Base-by-base conservation (phyloP, 2,329 filamentous ascomycete genomes). In the Aspergillus glaucus region DNA sequence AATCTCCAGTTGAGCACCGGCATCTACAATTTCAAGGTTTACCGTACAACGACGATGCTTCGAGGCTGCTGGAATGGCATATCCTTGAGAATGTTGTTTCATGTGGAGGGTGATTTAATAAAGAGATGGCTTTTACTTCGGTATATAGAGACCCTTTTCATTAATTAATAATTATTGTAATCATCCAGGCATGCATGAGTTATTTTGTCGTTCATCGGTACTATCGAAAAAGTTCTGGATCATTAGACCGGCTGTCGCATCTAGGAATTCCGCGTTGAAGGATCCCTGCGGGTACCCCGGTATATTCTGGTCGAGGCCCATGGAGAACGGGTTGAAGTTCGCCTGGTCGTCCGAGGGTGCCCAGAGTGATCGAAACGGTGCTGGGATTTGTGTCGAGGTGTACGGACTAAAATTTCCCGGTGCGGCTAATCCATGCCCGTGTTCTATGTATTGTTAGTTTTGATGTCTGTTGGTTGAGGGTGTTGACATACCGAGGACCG, bases 21-120 rank as follows among this genome's bases (percentile, higher is more conserved):
- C 7, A 56, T 56, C 9, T 68, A 68, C 45, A 55, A 66, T 36
- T 67, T 71, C 51, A 54, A 64, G 17, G 59, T 63, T 1, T 66
- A 67, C 49, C 66, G 70, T 5, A 50, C 61, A 14, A 61, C 67
- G 12, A 67, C 64, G 2, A 68, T 70, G 59, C 52, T 71, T 15
- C 60, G 73, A 39, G 66, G 67, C 47, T 21, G 26, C 45, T 10
- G 47, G 52, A 34, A 54, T 54, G 50, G 40, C 41, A 3, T 53
- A 53, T 24, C 39, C 39, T 12, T 41, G 39, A 41, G 8, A 12
- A n/a, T 9, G 19, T 36, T 14, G 14, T n/a, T 34, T 14, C 8
- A 36, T 36, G 32, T 6, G n/a, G 14, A 9, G n/a, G 3, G 8
- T 15, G 2, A 4, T 30, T 30, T 10, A 12, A 2, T 9, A 12